phyloP scores from a whole-genome alignment of 2,329 filamentous ascomycete genomes.

The Tolypocladium ophioglossoides region DNA sequence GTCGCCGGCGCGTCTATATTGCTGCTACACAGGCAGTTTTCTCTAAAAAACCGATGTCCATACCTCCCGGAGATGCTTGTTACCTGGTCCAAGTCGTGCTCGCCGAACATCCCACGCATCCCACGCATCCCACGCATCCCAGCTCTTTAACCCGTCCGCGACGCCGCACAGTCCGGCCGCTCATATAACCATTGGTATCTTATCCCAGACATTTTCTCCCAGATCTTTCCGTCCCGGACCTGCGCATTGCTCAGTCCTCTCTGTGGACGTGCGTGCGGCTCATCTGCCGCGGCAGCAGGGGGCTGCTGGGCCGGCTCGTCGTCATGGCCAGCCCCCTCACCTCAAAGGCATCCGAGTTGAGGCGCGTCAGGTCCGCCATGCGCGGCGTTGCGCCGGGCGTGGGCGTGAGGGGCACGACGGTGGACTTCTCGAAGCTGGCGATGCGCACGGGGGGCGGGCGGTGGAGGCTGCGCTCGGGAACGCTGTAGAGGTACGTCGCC shows the following conservation, averaged over 20 bases:
- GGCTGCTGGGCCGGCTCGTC: conserved; percentile 36
- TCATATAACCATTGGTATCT: neutral
- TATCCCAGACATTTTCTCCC: neutral
- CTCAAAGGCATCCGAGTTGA: conserved; percentile 31
- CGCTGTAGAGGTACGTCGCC: conserved; percentile 78
- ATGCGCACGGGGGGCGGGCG: conserved; percentile 58
- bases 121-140: neutral
- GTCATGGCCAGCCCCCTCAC: conserved; percentile 27
- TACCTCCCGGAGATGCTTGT: neutral
- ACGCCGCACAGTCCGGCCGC: neutral
- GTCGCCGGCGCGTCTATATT: neutral
- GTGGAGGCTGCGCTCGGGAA: conserved; percentile 42
- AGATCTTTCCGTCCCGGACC: neutral
- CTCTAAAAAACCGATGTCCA: too few species aligned
- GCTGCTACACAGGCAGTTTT: neutral
- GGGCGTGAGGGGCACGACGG: conserved; percentile 38
- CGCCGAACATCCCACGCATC: neutral
- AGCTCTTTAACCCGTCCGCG: neutral
- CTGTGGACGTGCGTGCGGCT: conserved; percentile 27
- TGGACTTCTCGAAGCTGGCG: conserved; percentile 67
- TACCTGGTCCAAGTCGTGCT: neutral
- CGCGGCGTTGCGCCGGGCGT: conserved; percentile 25
- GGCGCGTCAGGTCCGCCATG: conserved; percentile 18
- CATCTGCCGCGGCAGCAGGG: conserved; percentile 28
- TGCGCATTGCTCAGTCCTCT: conserved; percentile 19